These are phyloP conservation scores for Aspergillus sp. DNA, from an alignment of 2,329 filamentous ascomycete genomes.

Conservation along the genomic window DNA sequence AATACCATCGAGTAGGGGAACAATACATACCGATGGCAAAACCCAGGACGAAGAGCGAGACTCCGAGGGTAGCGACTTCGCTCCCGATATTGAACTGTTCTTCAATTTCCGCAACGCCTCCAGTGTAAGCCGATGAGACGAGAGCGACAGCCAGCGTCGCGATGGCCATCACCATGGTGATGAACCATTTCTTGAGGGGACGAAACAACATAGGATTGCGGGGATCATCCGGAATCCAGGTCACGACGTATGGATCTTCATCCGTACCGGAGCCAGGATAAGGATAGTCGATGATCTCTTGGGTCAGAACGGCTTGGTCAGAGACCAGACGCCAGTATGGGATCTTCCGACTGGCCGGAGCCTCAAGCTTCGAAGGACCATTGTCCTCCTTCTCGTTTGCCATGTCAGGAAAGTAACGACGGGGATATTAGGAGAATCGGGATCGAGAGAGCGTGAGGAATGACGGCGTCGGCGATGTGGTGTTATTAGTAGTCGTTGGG, in stretches of 20 bases:
- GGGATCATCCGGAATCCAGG: slow-evolving; percentile 43
- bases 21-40: slow-evolving; percentile 38
- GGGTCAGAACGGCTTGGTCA: slow-evolving; percentile 33
- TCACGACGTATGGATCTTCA: slow-evolving; percentile 42
- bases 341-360: slow-evolving; percentile 25
- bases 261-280: slow-evolving; percentile 40
- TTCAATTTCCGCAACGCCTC: slow-evolving; percentile 36
- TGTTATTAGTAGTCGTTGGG: not conserved
- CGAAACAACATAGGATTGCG: slow-evolving; percentile 41
- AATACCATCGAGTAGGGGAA: not conserved
- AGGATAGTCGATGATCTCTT: slow-evolving; percentile 30
- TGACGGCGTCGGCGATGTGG: not conserved
- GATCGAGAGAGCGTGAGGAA: not conserved
- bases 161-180: slow-evolving; percentile 37
- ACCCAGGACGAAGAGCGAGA: slow-evolving; percentile 47
- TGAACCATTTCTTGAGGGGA: slow-evolving; percentile 37
- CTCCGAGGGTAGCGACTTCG: slow-evolving; percentile 41
- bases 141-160: slow-evolving; percentile 43
- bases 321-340: slow-evolving; percentile 33
- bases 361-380: slow-evolving; percentile 27
- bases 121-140: slow-evolving; percentile 43
- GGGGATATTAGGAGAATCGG: not conserved
- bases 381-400: slow-evolving; percentile 19
- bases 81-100: slow-evolving; percentile 31
- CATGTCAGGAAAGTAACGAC: slow-evolving; percentile 20